Base-by-base conservation (phyloP, 139 green algal species). In the Chlorella sp. region DNA sequence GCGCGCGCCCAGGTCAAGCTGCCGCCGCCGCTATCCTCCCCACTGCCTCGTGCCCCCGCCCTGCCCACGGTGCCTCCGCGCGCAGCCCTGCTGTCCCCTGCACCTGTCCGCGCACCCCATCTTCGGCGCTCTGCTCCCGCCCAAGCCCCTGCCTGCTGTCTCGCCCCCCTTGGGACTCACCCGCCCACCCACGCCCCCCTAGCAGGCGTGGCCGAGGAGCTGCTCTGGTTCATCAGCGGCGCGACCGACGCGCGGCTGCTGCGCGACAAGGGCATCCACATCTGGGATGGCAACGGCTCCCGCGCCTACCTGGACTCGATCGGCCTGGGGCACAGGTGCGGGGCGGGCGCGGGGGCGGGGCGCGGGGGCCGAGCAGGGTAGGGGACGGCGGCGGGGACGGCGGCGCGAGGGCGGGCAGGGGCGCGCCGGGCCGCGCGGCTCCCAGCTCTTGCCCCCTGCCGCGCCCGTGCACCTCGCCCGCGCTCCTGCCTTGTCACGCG, bases 191-290 rank as follows among this genome's bases (percentile, higher is more conserved):
- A 7, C 8, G 11, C 23, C 23, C 3, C 38, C 7, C 46, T 8
- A 19, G 50, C 82, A 97, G 94, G 92, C 50, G 93, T 99, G 68
- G 91, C 90, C 9, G 95, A 99, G 88, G 96, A 99, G 87, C 90
- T 99, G 83, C 87, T 99, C n/a, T 99, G 95, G 95, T 99, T 99
- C 84, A 87, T 99, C 23, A 79, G 68, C 21, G 96, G 96, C 46
- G 77, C 40, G 65, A 99, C 96, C 36, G 93, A 97, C 82, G 93
- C 92, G 1, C 89, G 87, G 58, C 14, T 79, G 66, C 87, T 99
- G 67, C 74, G 85, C n/a, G 89, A 95, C 59, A 95, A 93, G 78
- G 90, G 86, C 65, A 82, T 99, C 36, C 84, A 93, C 80, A 99
- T 99, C 71, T 99, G 96, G 96, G 96, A 99, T 72, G 93, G 95